These are phyloP conservation scores for Leccinum griseonigrum DNA, from an alignment of 1,284 basidiomycete species.

Conservation along the genomic window DNA sequence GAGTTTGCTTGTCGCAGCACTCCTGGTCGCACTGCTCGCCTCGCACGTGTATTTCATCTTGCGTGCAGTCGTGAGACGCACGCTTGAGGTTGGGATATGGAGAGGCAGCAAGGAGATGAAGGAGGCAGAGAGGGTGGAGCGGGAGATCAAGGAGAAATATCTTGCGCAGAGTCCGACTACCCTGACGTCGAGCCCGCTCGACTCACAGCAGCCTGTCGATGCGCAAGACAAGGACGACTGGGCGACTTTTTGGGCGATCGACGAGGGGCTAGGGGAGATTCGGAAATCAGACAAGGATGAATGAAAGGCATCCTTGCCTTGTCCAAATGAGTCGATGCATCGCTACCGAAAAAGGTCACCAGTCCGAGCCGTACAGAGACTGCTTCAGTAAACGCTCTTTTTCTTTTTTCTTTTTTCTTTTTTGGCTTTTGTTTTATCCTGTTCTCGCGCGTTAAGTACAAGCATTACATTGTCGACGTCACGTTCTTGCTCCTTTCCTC, in stretches of 20 bases:
- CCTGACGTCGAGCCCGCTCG: background rate
- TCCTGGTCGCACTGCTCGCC: slow-evolving; percentile 73
- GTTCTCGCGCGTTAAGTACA: background rate
- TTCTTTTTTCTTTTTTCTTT: background rate
- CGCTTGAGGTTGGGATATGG: slow-evolving; percentile 78
- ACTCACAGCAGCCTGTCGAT: background rate
- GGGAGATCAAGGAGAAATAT: slow-evolving; percentile 64
- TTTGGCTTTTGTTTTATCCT: background rate
- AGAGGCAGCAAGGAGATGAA: slow-evolving; percentile 63
- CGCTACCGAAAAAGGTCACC: background rate
- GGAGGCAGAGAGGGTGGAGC: slow-evolving; percentile 53
- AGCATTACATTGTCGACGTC: background rate
- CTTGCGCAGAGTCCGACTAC: slow-evolving; percentile 29
- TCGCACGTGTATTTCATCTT: slow-evolving; percentile 80
- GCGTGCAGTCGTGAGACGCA: slow-evolving; percentile 59
- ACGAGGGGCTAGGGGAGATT: slow-evolving; percentile 29
- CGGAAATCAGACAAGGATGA: slow-evolving; percentile 24
- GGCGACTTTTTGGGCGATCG: slow-evolving; percentile 24
- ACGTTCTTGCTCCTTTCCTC: too few species aligned
- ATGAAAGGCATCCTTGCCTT: slow-evolving; percentile 6
- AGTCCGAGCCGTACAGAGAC: background rate
- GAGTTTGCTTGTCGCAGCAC: slow-evolving; percentile 61
- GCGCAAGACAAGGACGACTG: slow-evolving; percentile 15
- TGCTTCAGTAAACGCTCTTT: background rate
- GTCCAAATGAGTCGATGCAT: background rate